Base-by-base conservation (phyloP, 352 stramenopile genomes). In the Aphanomyces invadans region DNA sequence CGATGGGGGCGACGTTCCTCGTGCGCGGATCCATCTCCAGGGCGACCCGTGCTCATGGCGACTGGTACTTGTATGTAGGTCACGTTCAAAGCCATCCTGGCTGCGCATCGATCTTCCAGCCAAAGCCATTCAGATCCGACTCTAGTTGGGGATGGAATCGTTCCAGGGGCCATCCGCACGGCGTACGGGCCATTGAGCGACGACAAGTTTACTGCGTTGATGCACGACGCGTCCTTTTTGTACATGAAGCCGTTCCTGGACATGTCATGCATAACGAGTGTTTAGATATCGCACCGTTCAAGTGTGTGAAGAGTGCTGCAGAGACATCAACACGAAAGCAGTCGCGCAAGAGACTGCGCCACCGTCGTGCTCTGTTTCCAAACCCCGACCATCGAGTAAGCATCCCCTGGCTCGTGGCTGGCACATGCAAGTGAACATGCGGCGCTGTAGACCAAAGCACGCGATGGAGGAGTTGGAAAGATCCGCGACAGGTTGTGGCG, bases 301-400 rank as follows among this genome's bases (percentile, higher is more conserved):
- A 45, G 55, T 63, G 4, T 63, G 55, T 28, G 55, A 63, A 49
- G 33, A 31, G 3, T 63, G 55, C 36, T 63, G 55, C 39, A 21
- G 21, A 19, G 21, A 44, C 17, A 63, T 63, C 36, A 63, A 63
- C 32, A 29, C 55, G 9, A 63, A 63, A 51, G 29, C 55, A 2
- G 29, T 36, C 29, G 49, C 21, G 10, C 49, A 57, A 29, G 49
- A 57, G 15, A 26, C 23, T 28, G 29, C 12, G 4, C 38, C 38
- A 45, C 38, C 9, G 17, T 45, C 38, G 38, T n/a, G n/a, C n/a
- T n/a, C n/a, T n/a, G n/a, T n/a, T n/a, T n/a, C n/a, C n/a, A n/a
- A n/a, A n/a, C n/a, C n/a, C n/a, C n/a, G n/a, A n/a, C n/a, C n/a
- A n/a, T n/a, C n/a, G n/a, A n/a, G n/a, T n/a, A n/a, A n/a, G n/a